Evolutionary conservation across 1,284 basidiomycete species (phyloP).

Genomic region (Leucoagaricus sp.): DNA sequence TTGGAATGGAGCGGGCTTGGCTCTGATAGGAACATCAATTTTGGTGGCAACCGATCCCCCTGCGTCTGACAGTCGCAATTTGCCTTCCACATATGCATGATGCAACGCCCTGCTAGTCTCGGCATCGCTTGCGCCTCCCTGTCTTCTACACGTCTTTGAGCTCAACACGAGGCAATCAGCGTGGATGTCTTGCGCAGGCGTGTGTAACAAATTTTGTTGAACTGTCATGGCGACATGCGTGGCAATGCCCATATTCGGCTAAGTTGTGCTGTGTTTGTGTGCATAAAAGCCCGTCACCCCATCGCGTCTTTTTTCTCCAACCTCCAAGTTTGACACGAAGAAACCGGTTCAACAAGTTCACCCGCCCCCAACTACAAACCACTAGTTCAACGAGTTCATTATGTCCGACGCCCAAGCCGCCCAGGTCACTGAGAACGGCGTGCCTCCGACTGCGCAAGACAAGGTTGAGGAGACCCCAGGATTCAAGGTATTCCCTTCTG

Average conservation of each 20-base stretch:
- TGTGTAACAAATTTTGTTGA: slow-evolving; percentile 10
- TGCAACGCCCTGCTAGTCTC: not conserved
- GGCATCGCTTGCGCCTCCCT: not conserved
- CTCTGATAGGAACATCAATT: slow-evolving; percentile 6
- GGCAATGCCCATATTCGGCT: slow-evolving; percentile 24
- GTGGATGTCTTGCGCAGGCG: not conserved
- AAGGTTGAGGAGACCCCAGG: slow-evolving; percentile 67
- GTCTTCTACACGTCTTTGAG: not conserved
- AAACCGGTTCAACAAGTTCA: slow-evolving; percentile 79
- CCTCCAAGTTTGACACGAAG: slow-evolving; percentile 78
- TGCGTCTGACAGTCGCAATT: not conserved
- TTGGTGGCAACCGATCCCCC: slow-evolving; percentile 4
- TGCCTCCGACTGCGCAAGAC: slow-evolving; percentile 72
- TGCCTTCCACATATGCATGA: not conserved
- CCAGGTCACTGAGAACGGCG: slow-evolving; percentile 76
- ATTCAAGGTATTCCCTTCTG: slow-evolving; percentile 60
- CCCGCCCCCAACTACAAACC: slow-evolving; percentile 49
- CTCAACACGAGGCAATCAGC: not conserved
- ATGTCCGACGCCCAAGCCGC: slow-evolving; percentile 88
- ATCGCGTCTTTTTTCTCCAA: slow-evolving; percentile 49
- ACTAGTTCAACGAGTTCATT: slow-evolving; percentile 56
- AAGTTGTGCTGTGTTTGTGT: slow-evolving; percentile 37
- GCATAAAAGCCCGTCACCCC: slow-evolving; percentile 31
- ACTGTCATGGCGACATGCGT: slow-evolving; percentile 32
- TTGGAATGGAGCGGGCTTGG: not conserved